These are phyloP conservation scores for Sarcodon sp. DNA, from an alignment of 768 basidiomycete species.

Conservation along the genomic window DNA sequence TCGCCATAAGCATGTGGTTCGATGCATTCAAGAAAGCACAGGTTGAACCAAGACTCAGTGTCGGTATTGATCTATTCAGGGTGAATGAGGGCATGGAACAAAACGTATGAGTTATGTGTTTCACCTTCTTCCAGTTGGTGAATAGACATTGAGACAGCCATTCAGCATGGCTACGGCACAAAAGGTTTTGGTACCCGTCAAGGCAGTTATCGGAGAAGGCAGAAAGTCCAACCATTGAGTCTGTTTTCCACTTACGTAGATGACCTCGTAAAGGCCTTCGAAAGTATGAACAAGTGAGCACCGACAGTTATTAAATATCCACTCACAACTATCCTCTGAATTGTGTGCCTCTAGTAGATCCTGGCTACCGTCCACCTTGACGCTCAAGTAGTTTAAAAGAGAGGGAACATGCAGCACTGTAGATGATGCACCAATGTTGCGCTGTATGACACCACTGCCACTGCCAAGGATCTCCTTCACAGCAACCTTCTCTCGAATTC, in stretches of 20 bases:
- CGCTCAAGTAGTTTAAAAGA: slow-evolving; percentile 19
- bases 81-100: background rate
- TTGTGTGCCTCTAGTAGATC: slow-evolving; percentile 72
- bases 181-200: slow-evolving; percentile 53
- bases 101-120: slow-evolving; percentile 9
- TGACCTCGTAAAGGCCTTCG: slow-evolving; percentile 55
- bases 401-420: slow-evolving; percentile 38
- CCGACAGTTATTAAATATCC: background rate
- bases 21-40: slow-evolving; percentile 57
- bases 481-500: slow-evolving; percentile 32
- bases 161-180: slow-evolving; percentile 74
- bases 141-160: slow-evolving; percentile 74
- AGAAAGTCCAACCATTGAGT: slow-evolving; percentile 88
- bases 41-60: slow-evolving; percentile 57
- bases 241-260: slow-evolving; percentile 48
- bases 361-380: slow-evolving; percentile 50
- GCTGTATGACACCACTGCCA: slow-evolving; percentile 6
- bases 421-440: background rate
- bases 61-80: slow-evolving; percentile 58
- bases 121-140: slow-evolving; percentile 72
- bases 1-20: slow-evolving; percentile 50
- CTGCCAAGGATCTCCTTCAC: slow-evolving; percentile 38
- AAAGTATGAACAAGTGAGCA: background rate
- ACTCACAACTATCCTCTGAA: slow-evolving; percentile 44
- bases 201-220: slow-evolving; percentile 51